Conservation (phyloP, 768 basidiomycete genomes). For the Phanerochaete sordida region DNA sequence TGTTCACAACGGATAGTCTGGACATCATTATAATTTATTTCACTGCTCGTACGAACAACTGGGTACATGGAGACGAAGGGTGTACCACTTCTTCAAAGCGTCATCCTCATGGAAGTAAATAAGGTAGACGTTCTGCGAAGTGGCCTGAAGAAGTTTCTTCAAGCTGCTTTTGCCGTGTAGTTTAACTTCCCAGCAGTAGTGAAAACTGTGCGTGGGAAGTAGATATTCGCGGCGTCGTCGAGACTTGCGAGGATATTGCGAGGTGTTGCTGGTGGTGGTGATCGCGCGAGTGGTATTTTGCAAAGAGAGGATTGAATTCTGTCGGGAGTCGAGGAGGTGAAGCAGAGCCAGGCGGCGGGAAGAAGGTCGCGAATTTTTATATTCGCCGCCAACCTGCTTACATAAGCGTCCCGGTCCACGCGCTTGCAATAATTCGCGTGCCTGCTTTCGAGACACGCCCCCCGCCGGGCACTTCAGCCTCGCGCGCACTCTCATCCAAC, state of each 20-base stretch:
- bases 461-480: neutral
- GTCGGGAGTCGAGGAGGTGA: neutral
- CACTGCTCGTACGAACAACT: neutral
- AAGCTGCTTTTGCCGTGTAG: constrained; percentile 53
- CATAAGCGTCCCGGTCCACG: neutral
- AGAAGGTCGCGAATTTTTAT: neutral
- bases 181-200: constrained; percentile 62
- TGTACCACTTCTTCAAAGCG: constrained; percentile 41
- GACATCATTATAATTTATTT: neutral
- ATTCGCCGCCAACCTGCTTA: neutral
- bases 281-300: too few relatives aligned
- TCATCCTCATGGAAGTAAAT: constrained; percentile 31
- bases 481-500: neutral
- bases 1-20: neutral
- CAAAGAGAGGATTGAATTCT: neutral
- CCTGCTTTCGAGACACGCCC: neutral
- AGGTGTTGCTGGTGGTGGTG: neutral
- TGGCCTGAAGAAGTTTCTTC: constrained; percentile 25
- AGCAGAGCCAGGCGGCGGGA: neutral
- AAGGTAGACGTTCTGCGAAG: constrained; percentile 58
- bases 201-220: constrained; percentile 41
- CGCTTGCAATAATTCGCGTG: neutral
- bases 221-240: constrained; percentile 53
- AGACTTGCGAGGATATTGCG: neutral
- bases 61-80: neutral